phyloP scores from a whole-genome alignment of 805 yeast species.

The Cyberlindnera suaveolens region DNA sequence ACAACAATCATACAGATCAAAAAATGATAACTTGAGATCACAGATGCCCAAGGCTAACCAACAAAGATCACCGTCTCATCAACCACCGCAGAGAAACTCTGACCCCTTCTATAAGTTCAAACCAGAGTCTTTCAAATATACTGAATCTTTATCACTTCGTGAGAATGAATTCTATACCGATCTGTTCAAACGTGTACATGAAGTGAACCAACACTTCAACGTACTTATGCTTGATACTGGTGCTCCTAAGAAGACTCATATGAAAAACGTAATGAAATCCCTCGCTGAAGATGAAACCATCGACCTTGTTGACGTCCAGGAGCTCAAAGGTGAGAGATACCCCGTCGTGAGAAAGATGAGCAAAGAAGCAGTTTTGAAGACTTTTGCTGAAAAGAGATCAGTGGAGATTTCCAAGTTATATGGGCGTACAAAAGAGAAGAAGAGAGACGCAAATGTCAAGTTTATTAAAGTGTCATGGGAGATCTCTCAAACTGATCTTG shows the following conservation, averaged over 20 bases:
- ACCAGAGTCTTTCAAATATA: slow-evolving; percentile 18
- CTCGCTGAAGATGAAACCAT: slow-evolving; percentile 11
- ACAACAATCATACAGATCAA: background rate
- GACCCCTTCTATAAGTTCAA: slow-evolving; percentile 10
- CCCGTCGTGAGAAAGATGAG: slow-evolving; percentile 13
- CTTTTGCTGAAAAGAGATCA: slow-evolving; percentile 20
- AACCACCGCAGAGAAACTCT: slow-evolving; percentile 2
- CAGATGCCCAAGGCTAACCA: background rate
- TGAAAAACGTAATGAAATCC: slow-evolving; percentile 8
- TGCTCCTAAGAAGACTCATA: slow-evolving; percentile 2
- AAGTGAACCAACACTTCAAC: slow-evolving; percentile 10
- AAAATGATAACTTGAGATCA: background rate
- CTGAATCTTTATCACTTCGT: slow-evolving; percentile 4
- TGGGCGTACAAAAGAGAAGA: slow-evolving; percentile 23
- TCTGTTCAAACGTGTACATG: slow-evolving; percentile 12
- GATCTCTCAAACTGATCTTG: slow-evolving; percentile 45
- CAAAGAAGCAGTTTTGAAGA: slow-evolving; percentile 23
- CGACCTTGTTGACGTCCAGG: slow-evolving; percentile 17
- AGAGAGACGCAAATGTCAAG: slow-evolving; percentile 33
- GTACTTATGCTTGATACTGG: slow-evolving; percentile 12
- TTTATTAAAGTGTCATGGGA: slow-evolving; percentile 49
- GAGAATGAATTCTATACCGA: slow-evolving; percentile 20
- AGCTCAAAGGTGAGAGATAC: slow-evolving; percentile 1
- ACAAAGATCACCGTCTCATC: slow-evolving; percentile 1
- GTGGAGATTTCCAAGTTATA: slow-evolving; percentile 14